phyloP scores from a whole-genome alignment of 2,329 filamentous ascomycete genomes.

The Diaporthe citri region DNA sequence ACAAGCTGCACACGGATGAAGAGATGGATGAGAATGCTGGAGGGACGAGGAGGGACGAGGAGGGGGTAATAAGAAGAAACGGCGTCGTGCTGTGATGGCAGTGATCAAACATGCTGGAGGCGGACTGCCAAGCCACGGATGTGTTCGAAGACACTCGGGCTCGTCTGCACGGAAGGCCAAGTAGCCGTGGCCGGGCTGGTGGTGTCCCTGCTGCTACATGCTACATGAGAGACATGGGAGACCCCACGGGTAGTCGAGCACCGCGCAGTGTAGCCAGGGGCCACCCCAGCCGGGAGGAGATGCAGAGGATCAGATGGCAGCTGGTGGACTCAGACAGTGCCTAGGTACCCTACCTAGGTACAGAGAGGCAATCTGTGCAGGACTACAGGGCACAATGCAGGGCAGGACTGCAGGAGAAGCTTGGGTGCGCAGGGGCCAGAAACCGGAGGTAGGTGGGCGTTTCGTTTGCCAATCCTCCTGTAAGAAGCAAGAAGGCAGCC shows the following conservation, averaged over 20 bases:
- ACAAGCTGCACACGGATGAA: constrained; percentile 43
- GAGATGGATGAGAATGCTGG: constrained; percentile 35
- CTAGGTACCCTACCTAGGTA: background rate
- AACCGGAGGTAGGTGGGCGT: constrained; percentile 24
- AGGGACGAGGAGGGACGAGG: constrained; percentile 34
- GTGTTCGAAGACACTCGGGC: constrained; percentile 18
- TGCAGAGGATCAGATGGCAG: constrained; percentile 36
- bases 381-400: too few species aligned
- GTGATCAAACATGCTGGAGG: constrained; percentile 32
- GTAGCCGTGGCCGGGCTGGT: constrained; percentile 36
- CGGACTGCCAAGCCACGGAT: constrained; percentile 37
- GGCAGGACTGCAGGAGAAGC: background rate
- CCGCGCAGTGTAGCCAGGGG: constrained; percentile 14
- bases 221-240: constrained; percentile 21
- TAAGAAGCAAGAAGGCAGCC: constrained; percentile 15
- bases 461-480: constrained; percentile 32
- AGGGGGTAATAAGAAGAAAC: constrained; percentile 39
- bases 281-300: constrained; percentile 14
- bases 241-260: constrained; percentile 13
- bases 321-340: background rate
- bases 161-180: constrained; percentile 36
- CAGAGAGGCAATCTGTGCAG: background rate
- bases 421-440: constrained; percentile 16
- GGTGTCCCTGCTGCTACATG: constrained; percentile 27
- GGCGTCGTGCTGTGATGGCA: constrained; percentile 36